Evolutionary conservation across 495 filamentous ascomycete species (phyloP), one percentile per base, ranked within the genome.

Genomic region (Ramalina intermedia): DNA sequence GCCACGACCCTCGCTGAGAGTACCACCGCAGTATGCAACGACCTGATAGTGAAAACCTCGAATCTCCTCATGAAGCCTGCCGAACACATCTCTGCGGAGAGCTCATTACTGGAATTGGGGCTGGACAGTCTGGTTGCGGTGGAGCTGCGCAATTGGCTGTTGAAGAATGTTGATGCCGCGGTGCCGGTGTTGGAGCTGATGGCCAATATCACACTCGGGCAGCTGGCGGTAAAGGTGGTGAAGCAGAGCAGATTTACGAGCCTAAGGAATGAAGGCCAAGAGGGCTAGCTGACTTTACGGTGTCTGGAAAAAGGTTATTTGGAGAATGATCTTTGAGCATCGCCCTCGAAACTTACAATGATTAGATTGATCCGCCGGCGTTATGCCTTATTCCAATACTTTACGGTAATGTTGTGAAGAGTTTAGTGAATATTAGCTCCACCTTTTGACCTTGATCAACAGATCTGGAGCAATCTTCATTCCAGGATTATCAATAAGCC

Each of bases 61-160:
- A 18, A 20, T 5, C 38, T 47, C 1, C 45, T 29, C 1, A 43
- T 43, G 44, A 52, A 35, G 1, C 43, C 43, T 6, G 38, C 26
- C 35, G 44, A 52, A 8, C 26, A 52, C 21, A 47, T 48, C 14
- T 37, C 21, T 13, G 21, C 20, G 20, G 37, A 36, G 23, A 58
- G 54, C 45, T 46, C 63, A 0, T 45, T 61, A 18, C 51, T 54
- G 6, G 47, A 52, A 8, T 63, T 59, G 43, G 63, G 61, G 8
- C 54, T 70, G 23, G 67, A 69, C 45, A 69, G 66, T 0, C 56
- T 70, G 11, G 63, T 64, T 41, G 63, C 66, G 2, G 60, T 66
- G 6, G 63, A 64, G 5, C 47, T 70, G 20, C 62, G 66, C n/a
- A 67, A 66, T 44, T 70, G 67, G 67, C 55, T 68, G 5, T 50